Conservation (phyloP, 352 stramenopile genomes). For the Pythium sukuiense region DNA sequence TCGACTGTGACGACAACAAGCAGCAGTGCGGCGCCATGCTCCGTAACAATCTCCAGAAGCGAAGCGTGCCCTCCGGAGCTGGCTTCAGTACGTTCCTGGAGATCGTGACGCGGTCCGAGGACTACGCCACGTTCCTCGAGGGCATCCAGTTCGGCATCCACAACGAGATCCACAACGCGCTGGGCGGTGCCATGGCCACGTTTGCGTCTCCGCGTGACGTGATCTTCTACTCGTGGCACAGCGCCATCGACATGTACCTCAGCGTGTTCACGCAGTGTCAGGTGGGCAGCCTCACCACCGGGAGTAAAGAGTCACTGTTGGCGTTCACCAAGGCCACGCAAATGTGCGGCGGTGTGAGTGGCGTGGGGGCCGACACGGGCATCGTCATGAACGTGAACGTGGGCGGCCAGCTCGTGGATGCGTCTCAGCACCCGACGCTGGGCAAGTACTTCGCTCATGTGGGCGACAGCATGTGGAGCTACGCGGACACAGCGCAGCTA, state of each 20-base stretch:
- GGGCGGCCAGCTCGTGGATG: conserved; percentile 48
- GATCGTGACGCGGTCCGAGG: conserved; percentile 43
- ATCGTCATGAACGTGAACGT: conserved; percentile 46
- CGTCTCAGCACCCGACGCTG: conserved; percentile 56
- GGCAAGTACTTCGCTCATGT: conserved; percentile 63
- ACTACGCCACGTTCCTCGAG: conserved; percentile 63
- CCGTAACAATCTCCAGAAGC: conserved; percentile 42
- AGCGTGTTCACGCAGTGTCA: conserved; percentile 70
- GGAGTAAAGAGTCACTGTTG: conserved; percentile 46
- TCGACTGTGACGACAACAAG: conserved; percentile 43
- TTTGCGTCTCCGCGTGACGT: conserved; percentile 49
- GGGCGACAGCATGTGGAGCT: conserved; percentile 58
- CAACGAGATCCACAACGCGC: conserved; percentile 57
- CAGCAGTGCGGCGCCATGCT: conserved; percentile 39
- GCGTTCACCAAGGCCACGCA: conserved; percentile 45
- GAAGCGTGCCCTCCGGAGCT: conserved; percentile 41
- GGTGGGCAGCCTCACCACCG: conserved; percentile 41
- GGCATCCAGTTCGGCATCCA: conserved; percentile 61
- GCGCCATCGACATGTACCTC: conserved; percentile 67
- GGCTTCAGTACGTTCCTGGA: conserved; percentile 57
- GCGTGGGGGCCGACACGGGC: conserved; percentile 34
- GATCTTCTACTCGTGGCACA: conserved; percentile 75
- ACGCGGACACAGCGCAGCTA: conserved; percentile 60
- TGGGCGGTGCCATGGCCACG: conserved; percentile 58
- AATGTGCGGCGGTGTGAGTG: conserved; percentile 44